phyloP scores from a whole-genome alignment of 1,284 basidiomycete genomes.

The Apiotrichum sp. region DNA sequence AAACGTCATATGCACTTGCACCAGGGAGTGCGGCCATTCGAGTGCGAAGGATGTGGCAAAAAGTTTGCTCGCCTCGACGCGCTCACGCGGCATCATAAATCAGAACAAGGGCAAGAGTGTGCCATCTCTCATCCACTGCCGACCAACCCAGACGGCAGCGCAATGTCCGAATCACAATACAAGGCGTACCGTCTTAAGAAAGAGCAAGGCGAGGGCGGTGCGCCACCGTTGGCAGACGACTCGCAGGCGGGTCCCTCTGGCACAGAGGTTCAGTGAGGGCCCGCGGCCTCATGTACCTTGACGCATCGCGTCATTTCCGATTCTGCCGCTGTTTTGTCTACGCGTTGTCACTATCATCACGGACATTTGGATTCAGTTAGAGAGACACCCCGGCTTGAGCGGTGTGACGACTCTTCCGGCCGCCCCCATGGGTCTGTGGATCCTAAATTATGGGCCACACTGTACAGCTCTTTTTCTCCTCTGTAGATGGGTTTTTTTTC shows the following conservation, averaged over 20 bases:
- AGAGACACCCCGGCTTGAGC: too few species aligned
- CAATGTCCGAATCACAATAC: conserved; percentile 46
- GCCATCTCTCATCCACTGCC: conserved; percentile 44
- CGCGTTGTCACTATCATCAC: too few species aligned
- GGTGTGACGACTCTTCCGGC: too few species aligned
- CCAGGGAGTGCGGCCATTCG: conserved; percentile 73
- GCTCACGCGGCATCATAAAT: conserved; percentile 59
- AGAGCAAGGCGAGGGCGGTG: conserved; percentile 18
- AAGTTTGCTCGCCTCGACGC: conserved; percentile 90
- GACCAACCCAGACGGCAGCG: conserved; percentile 43
- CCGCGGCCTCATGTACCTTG: too few species aligned
- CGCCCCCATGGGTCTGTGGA: too few species aligned
- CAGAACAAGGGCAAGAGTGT: conserved; percentile 47
- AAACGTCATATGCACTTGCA: conserved; percentile 88
- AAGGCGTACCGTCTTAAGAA: conserved; percentile 29
- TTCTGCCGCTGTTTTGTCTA: too few species aligned
- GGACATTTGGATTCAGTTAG: too few species aligned
- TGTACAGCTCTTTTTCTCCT: not conserved
- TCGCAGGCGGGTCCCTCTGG: too few species aligned
- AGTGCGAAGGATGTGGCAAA: conserved; percentile 87
- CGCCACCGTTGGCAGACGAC: too few species aligned
- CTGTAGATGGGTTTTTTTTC: not conserved
- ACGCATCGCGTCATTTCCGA: not conserved
- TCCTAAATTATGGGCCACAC: not conserved
- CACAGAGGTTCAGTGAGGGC: too few species aligned